Conservation (phyloP, 331 rosid genomes). For the Quercus phellos region DNA sequence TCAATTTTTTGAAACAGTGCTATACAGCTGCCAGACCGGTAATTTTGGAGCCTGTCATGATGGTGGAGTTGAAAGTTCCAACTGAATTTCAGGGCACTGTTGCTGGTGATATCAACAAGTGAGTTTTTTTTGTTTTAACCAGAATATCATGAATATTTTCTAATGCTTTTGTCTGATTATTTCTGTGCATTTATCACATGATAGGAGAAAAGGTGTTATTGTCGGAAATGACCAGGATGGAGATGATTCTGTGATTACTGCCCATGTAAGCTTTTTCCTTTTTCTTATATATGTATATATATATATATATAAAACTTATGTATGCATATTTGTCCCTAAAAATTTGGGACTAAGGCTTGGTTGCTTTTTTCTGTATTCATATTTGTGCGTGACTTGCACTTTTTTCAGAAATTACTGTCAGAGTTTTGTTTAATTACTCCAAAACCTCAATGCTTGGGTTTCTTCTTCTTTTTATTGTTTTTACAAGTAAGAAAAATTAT, state of each 20-base stretch:
- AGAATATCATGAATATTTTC: slow-evolving; percentile 5
- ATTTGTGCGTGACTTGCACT: not conserved
- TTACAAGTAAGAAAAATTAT: not conserved
- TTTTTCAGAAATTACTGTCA: not conserved
- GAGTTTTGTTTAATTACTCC: not conserved
- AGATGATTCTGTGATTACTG: slow-evolving; percentile 87
- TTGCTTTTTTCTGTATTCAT: not conserved
- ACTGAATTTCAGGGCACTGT: slow-evolving; percentile 97
- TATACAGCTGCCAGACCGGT: slow-evolving; percentile 79
- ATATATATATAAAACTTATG: too few relatives aligned
- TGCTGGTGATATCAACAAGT: slow-evolving; percentile 95
- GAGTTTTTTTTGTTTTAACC: slow-evolving; percentile 25
- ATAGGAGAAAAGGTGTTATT: slow-evolving; percentile 89
- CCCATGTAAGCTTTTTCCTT: slow-evolving; percentile 53
- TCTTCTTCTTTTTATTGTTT: not conserved
- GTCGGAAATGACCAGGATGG: slow-evolving; percentile 99
- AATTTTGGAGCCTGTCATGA: slow-evolving; percentile 94
- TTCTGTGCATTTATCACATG: slow-evolving; percentile 3
- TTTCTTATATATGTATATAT: not conserved
- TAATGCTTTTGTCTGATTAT: slow-evolving; percentile 17
- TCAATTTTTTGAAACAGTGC: slow-evolving; percentile 49
- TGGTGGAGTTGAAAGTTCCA: slow-evolving; percentile 93
- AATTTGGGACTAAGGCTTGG: too few relatives aligned
- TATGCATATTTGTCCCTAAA: too few relatives aligned
- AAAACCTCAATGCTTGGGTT: not conserved